Evolutionary conservation across 2,329 filamentous ascomycete genomes (phyloP), one percentile per base, ranked within the genome.

Genomic region (Paecilomyces fulvus): DNA sequence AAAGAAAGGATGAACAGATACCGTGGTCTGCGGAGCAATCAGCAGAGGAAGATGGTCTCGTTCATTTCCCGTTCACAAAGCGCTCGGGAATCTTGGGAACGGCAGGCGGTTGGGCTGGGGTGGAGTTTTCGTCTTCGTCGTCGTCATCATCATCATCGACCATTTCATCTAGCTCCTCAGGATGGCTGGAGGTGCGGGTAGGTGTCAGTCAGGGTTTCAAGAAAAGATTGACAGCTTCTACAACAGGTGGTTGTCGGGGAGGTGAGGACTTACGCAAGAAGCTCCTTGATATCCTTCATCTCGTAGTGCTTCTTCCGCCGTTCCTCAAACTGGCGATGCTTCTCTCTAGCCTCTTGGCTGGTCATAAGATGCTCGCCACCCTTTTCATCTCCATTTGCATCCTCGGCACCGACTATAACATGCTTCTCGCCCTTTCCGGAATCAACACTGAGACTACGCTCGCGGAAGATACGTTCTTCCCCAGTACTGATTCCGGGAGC

Each of bases 231-330:
- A 51, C 31, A 11, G 53, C 55, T n/a, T 25, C 49, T 9, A 12
- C n/a, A 52, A 43, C 37, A 49, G 46, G 57, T 43, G 25, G 37
- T 28, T 28, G 25, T 8, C 37, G n/a, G 14, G 37, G 37, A 43
- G 20, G 23, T 30, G 25, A 48, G 21, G 23, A 75, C 79, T 62
- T 73, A 87, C 85, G 90, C 92, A 62, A 99, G 82, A 54, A 97
- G 76, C 67, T 86, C 83, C 67, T 94, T 95, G 57, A 96, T 91
- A 68, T 94, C 88, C 76, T 84, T 90, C 94, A 99, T 99, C 80
- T 99, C 94, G 75, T 99, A 99, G 75, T 99, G 94, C 78, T 86
- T 92, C 85, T 94, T 96, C 68, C 94, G 84, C 79, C 90, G 81
- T 76, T 89, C 81, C 77, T 96, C 92, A 72, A 99, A 99, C 70